Conservation (phyloP, 805 yeast species). For the Crinitomyces ghanaensis region DNA sequence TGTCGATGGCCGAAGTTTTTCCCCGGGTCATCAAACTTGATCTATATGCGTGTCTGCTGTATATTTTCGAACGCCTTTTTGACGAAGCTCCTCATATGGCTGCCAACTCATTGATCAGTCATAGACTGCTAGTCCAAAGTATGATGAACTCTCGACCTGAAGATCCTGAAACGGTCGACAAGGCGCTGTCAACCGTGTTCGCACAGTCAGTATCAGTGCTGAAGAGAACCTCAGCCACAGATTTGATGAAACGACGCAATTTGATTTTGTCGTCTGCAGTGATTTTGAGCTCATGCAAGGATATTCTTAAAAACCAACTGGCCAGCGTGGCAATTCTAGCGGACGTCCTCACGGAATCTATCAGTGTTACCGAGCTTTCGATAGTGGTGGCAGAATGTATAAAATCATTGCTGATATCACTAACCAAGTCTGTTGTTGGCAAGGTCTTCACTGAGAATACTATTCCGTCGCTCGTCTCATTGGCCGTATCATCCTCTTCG, state of each 20-base stretch:
- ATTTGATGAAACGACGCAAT: slow-evolving; percentile 19
- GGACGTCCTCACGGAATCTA: slow-evolving; percentile 26
- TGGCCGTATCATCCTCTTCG: no score
- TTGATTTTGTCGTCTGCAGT: slow-evolving; percentile 35
- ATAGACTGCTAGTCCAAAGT: slow-evolving; percentile 34
- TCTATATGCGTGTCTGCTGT: slow-evolving; percentile 57
- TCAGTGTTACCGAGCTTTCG: slow-evolving; percentile 28
- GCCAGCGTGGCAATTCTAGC: slow-evolving; percentile 29
- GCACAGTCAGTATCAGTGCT: slow-evolving; percentile 11
- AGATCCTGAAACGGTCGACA: slow-evolving; percentile 22
- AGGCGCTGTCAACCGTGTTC: slow-evolving; percentile 17
- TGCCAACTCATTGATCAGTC: slow-evolving; percentile 40
- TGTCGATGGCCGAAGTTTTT: slow-evolving; percentile 52
- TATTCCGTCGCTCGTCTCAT: slow-evolving; percentile 35
- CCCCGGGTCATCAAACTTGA: slow-evolving; percentile 63
- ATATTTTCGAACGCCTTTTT: slow-evolving; percentile 46
- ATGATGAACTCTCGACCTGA: slow-evolving; percentile 14
- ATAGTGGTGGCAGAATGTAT: slow-evolving; percentile 48
- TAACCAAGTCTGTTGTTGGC: slow-evolving; percentile 24
- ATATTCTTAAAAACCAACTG: slow-evolving; percentile 24
- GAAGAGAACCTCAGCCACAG: slow-evolving; percentile 6
- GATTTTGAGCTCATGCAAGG: slow-evolving; percentile 33
- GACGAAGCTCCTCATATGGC: slow-evolving; percentile 39
- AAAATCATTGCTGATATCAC: slow-evolving; percentile 39
- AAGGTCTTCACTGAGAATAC: slow-evolving; percentile 32